Evolutionary conservation across 176 grass and related monocot species (phyloP).

Genomic region (Aegilops sharonensis): DNA sequence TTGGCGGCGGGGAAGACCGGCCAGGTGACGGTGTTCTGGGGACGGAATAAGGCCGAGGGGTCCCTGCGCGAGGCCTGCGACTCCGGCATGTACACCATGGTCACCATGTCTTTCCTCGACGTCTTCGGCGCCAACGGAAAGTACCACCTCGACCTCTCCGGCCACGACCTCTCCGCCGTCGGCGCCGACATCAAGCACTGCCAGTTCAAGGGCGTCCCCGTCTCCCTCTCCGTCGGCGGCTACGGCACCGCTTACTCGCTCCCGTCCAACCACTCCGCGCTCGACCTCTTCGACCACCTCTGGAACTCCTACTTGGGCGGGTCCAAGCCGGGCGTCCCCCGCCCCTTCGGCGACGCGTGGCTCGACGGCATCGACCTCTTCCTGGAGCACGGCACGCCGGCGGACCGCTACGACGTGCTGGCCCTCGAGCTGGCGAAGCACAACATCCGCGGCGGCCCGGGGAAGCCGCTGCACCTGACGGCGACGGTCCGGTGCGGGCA

Average conservation of each 20-base stretch:
- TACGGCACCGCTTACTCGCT: background rate
- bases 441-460: background rate
- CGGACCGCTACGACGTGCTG: slow-evolving; percentile 6
- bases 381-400: background rate
- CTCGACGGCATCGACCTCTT: slow-evolving; percentile 24
- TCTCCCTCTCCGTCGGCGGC: slow-evolving; percentile 19
- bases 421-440: background rate
- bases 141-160: slow-evolving; percentile 8
- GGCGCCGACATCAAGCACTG: background rate
- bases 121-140: background rate
- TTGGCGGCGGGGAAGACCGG: background rate
- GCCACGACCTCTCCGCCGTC: background rate
- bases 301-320: background rate
- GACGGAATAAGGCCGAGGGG: background rate
- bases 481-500: slow-evolving; percentile 26
- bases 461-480: background rate
- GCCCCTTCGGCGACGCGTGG: background rate
- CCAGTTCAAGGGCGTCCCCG: background rate
- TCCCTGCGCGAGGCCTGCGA: background rate
- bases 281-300: background rate
- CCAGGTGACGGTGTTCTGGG: background rate
- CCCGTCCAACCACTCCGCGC: background rate
- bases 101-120: background rate
- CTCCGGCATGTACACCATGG: background rate
- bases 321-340: background rate